These are phyloP conservation scores for Salvia miltiorrhiza DNA, from an alignment of 257 asterid genomes.

Conservation along the genomic window DNA sequence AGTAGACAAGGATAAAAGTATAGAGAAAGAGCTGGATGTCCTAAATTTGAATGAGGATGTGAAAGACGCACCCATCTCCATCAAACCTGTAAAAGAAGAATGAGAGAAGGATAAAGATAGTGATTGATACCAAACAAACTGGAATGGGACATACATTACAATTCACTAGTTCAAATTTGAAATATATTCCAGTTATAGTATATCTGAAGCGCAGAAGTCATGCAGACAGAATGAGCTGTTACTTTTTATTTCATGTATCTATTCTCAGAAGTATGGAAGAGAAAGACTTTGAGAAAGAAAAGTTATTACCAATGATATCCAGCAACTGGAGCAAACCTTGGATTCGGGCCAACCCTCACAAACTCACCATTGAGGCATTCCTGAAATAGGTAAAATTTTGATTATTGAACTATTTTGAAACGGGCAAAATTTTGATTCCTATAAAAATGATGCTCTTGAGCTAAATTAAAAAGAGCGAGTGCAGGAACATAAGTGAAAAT, in stretches of 20 bases:
- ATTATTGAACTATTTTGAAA: slow-evolving; percentile 4
- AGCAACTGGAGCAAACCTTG: slow-evolving; percentile 89
- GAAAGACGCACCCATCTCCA: slow-evolving; percentile 90
- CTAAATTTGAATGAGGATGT: slow-evolving; percentile 20
- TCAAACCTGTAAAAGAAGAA: slow-evolving; percentile 77
- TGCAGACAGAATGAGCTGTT: not conserved
- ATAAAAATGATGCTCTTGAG: not conserved
- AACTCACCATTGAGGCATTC: slow-evolving; percentile 95
- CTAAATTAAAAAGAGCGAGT: not conserved
- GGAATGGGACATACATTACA: slow-evolving; percentile 5
- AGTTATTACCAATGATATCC: slow-evolving; percentile 85
- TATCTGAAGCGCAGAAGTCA: not conserved
- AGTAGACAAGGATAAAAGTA: slow-evolving; percentile 8
- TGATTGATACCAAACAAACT: slow-evolving; percentile 1
- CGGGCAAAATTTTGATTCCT: not conserved
- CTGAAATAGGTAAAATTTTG: slow-evolving; percentile 33
- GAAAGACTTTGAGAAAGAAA: slow-evolving; percentile 1
- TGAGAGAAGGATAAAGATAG: slow-evolving; percentile 24
- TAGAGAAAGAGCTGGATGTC: slow-evolving; percentile 23
- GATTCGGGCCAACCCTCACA: slow-evolving; percentile 94
- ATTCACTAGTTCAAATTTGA: not conserved
- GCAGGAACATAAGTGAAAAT: not conserved
- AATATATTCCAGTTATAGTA: not conserved
- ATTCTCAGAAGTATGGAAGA: not conserved
- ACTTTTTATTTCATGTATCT: not conserved